Conservation (phyloP, 2,329 filamentous ascomycete genomes). For the Colletotrichum lentis region DNA sequence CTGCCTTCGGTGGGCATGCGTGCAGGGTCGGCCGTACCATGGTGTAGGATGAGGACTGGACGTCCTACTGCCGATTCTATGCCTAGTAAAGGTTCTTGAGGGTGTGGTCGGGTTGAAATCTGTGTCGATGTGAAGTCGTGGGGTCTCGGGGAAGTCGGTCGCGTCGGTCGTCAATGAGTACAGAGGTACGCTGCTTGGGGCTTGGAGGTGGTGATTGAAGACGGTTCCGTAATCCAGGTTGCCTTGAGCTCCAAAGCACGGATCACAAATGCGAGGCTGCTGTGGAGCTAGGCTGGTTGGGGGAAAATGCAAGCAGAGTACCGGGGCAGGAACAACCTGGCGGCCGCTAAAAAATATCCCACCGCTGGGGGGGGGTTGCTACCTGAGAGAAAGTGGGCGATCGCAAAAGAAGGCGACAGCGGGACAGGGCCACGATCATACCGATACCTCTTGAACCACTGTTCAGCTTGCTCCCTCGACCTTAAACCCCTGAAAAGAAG, state of each 20-base stretch:
- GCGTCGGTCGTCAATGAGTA: slow-evolving; percentile 27
- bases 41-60: slow-evolving; percentile 47
- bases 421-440: slow-evolving; percentile 37
- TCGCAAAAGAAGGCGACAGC: slow-evolving; percentile 39
- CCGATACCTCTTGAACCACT: slow-evolving; percentile 24
- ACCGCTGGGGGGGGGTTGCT: slow-evolving; percentile 37
- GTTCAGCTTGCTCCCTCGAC: slow-evolving; percentile 21
- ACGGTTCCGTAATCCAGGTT: slow-evolving; percentile 42
- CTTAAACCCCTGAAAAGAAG: slow-evolving; percentile 8
- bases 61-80: slow-evolving; percentile 36
- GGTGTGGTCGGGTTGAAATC: neutral
- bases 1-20: slow-evolving; percentile 27
- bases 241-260: slow-evolving; percentile 41
- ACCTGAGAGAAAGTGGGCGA: slow-evolving; percentile 39
- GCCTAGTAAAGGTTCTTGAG: neutral
- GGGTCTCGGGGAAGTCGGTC: slow-evolving; percentile 7
- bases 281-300: slow-evolving; percentile 36
- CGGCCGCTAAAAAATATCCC: slow-evolving; percentile 41
- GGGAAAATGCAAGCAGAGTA: slow-evolving; percentile 23
- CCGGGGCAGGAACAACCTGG: slow-evolving; percentile 40
- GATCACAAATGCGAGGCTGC: slow-evolving; percentile 40
- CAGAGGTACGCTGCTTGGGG: slow-evolving; percentile 10
- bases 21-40: slow-evolving; percentile 50
- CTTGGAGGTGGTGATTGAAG: slow-evolving; percentile 38
- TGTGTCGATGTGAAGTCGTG: slow-evolving; percentile 21